Conservation (phyloP, 176 grass and related monocot genomes). For the Phragmites australis region DNA sequence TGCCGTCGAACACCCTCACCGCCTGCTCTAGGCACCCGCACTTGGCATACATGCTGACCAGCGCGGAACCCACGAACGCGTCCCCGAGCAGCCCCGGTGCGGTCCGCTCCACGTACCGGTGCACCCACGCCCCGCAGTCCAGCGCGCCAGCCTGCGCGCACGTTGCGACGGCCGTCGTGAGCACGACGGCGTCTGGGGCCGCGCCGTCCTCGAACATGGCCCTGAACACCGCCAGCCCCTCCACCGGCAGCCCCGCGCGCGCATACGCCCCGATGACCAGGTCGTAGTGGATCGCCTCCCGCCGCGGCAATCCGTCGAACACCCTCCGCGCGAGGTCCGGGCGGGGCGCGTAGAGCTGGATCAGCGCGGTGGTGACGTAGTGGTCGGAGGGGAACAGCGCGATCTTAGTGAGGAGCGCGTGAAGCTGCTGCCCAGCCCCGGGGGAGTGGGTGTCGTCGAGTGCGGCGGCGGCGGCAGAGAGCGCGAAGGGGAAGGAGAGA, state of each 20-base stretch:
- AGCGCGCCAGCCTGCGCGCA: constrained; percentile 70
- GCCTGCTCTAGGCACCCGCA: constrained; percentile 70
- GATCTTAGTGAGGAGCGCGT: constrained; percentile 58
- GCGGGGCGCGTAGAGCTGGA: constrained; percentile 52
- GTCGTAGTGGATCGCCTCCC: constrained; percentile 82
- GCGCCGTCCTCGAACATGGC: constrained; percentile 50
- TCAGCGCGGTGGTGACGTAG: constrained; percentile 74
- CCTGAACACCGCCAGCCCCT: constrained; percentile 57
- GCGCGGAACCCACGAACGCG: constrained; percentile 68
- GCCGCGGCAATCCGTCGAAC: constrained; percentile 62
- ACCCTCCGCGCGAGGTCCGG: constrained; percentile 39
- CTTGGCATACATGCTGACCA: constrained; percentile 85
- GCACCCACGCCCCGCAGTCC: constrained; percentile 62
- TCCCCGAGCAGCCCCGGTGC: constrained; percentile 41
- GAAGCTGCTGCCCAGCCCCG: constrained; percentile 58
- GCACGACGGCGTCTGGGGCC: constrained; percentile 62
- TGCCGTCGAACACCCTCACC: constrained; percentile 56
- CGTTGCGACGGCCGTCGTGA: constrained; percentile 62
- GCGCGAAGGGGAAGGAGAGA: constrained; percentile 79
- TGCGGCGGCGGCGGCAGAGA: constrained; percentile 48
- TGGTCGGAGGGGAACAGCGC: constrained; percentile 67
- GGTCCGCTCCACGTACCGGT: constrained; percentile 48
- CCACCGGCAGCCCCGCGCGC: constrained; percentile 40
- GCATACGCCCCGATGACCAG: constrained; percentile 63
- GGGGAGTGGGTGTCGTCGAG: constrained; percentile 10